Evolutionary conservation across 1,284 basidiomycete genomes (phyloP).

Genomic region (Leccinum subrobustum): DNA sequence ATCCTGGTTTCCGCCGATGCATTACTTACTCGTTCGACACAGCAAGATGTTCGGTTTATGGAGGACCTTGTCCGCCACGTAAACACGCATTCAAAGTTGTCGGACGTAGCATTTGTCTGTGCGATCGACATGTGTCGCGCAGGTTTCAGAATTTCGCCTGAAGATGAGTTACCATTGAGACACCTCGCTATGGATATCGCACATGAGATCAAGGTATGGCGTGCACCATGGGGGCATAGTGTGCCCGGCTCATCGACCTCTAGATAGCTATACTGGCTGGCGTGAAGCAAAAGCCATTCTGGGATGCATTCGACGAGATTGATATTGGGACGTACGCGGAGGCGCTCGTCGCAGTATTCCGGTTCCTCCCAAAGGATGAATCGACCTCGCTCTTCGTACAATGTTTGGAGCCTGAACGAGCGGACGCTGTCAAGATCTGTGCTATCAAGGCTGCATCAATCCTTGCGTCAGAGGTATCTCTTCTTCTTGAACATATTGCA

Average conservation of each 20-base stretch:
- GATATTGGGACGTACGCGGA: slow-evolving; percentile 81
- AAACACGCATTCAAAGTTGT: slow-evolving; percentile 48
- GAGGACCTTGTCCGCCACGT: slow-evolving; percentile 58
- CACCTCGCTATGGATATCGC: slow-evolving; percentile 71
- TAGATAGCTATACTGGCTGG: slow-evolving; percentile 50
- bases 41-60: slow-evolving; percentile 52
- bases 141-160: slow-evolving; percentile 65
- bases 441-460: slow-evolving; percentile 61
- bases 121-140: slow-evolving; percentile 82
- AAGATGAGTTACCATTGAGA: slow-evolving; percentile 69
- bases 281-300: slow-evolving; percentile 60
- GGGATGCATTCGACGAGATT: slow-evolving; percentile 67
- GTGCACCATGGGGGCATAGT: neutral
- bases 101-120: slow-evolving; percentile 71
- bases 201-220: slow-evolving; percentile 71
- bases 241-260: slow-evolving; percentile 6
- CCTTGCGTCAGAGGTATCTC: slow-evolving; percentile 31
- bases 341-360: slow-evolving; percentile 68
- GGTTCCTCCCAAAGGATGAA: slow-evolving; percentile 65
- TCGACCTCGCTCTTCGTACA: slow-evolving; percentile 56
- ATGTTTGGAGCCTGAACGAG: slow-evolving; percentile 72
- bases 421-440: slow-evolving; percentile 78
- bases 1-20: neutral
- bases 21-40: slow-evolving; percentile 5
- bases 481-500: slow-evolving; percentile 6